These are phyloP conservation scores for Sporothrix protearum DNA, from an alignment of 2,329 filamentous ascomycete species.

Conservation along the genomic window DNA sequence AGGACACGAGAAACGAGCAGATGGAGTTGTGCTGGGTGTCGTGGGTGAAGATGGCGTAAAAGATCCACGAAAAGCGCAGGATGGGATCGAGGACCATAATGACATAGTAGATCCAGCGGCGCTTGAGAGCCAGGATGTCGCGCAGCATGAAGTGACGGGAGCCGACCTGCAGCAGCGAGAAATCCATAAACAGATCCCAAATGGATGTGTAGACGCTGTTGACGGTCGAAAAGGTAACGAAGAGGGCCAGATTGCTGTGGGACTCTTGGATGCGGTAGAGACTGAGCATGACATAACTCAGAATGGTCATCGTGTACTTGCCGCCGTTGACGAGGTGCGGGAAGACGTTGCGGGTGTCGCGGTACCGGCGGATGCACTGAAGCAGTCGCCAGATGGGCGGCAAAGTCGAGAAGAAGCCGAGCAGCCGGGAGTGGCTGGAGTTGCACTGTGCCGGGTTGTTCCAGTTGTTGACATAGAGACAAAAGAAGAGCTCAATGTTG, in stretches of 20 bases:
- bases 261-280: constrained; percentile 72
- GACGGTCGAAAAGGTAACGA: constrained; percentile 74
- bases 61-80: constrained; percentile 89
- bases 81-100: constrained; percentile 82
- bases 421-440: constrained; percentile 73
- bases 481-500: constrained; percentile 91
- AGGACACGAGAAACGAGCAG: constrained; percentile 71
- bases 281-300: constrained; percentile 73
- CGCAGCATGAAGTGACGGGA: constrained; percentile 67
- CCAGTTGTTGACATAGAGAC: constrained; percentile 81
- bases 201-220: constrained; percentile 82
- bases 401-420: constrained; percentile 80
- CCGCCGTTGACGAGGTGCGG: constrained; percentile 89
- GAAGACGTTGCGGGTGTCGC: constrained; percentile 80
- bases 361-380: constrained; percentile 86
- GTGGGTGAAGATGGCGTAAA: constrained; percentile 79
- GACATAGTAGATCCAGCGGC: constrained; percentile 76
- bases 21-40: constrained; percentile 79
- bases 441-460: constrained; percentile 72
- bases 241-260: constrained; percentile 59
- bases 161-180: constrained; percentile 78
- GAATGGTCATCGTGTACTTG: constrained; percentile 83
- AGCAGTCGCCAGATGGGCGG: constrained; percentile 87
- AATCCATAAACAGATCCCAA: constrained; percentile 97
- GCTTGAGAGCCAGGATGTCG: constrained; percentile 74